Conservation (phyloP, 345 rosid species). For the Microthlaspi erraticum region DNA sequence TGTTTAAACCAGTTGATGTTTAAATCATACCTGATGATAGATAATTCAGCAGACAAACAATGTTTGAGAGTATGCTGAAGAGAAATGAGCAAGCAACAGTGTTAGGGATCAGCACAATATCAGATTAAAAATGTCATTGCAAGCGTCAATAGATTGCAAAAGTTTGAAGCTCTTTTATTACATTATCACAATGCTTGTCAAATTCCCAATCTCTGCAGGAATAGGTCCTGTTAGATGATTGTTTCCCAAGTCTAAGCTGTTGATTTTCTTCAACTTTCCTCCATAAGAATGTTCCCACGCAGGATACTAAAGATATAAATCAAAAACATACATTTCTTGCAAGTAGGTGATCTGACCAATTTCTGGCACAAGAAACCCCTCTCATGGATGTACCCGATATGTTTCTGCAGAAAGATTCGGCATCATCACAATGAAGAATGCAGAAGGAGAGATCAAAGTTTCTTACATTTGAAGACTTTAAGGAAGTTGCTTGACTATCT, state of each 20-base stretch:
- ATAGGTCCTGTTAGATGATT: constrained; percentile 82
- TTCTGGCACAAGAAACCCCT: no score
- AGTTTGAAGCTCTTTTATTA: constrained; percentile 34
- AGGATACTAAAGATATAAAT: constrained; percentile 63
- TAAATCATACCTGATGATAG: no score
- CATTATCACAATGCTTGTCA: constrained; percentile 62
- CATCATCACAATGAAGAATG: no score
- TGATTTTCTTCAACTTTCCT: constrained; percentile 74
- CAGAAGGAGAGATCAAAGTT: no score
- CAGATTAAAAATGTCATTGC: background rate
- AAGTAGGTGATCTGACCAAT: no score
- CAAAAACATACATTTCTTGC: no score
- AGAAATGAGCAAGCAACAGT: no score
- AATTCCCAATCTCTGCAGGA: constrained; percentile 80
- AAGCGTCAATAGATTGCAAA: background rate
- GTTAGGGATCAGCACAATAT: constrained; percentile 16
- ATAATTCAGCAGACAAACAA: no score
- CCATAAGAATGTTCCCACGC: constrained; percentile 69
- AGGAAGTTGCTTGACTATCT: constrained; percentile 96
- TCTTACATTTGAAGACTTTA: constrained; percentile 95
- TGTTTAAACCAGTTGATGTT: no score
- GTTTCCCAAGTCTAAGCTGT: constrained; percentile 85
- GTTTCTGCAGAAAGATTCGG: no score
- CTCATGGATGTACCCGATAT: no score
- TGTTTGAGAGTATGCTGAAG: no score